phyloP scores from a whole-genome alignment of 495 filamentous ascomycete species.

The Parathielavia hyrcaniae region DNA sequence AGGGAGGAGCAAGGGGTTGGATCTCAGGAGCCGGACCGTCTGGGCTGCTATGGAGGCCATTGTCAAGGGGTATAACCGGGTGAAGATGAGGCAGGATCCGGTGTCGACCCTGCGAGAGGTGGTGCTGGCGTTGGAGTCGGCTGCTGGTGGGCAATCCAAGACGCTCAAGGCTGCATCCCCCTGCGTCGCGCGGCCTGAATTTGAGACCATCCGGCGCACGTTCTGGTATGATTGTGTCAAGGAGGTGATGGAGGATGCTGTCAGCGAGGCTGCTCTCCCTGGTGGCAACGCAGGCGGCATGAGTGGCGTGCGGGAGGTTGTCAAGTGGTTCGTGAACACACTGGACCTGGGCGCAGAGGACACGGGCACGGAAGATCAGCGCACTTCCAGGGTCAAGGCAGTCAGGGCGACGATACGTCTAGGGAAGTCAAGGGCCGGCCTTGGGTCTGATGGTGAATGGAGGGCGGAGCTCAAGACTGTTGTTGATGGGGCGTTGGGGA shows the following conservation, averaged over 20 bases:
- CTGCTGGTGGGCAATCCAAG: slow-evolving; percentile 12
- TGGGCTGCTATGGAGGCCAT: slow-evolving; percentile 40
- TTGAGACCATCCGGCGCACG: slow-evolving; percentile 27
- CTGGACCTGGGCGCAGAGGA: slow-evolving; percentile 35
- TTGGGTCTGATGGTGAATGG: slow-evolving; percentile 14
- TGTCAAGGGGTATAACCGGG: slow-evolving; percentile 40
- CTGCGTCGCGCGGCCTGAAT: slow-evolving; percentile 24
- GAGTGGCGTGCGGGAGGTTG: slow-evolving; percentile 16
- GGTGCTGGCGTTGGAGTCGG: slow-evolving; percentile 22
- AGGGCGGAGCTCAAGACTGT: slow-evolving; percentile 15
- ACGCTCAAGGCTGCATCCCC: slow-evolving; percentile 14
- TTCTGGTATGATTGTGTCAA: slow-evolving; percentile 34
- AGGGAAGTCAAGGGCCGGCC: slow-evolving; percentile 22
- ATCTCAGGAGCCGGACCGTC: slow-evolving; percentile 31
- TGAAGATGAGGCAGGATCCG: slow-evolving; percentile 31
- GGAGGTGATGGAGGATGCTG: slow-evolving; percentile 29
- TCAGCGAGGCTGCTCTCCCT: slow-evolving; percentile 12
- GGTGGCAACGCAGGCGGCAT: slow-evolving; percentile 20
- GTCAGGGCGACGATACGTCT: slow-evolving; percentile 30
- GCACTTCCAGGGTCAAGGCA: slow-evolving; percentile 36
- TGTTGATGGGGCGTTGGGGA: slow-evolving; percentile 28
- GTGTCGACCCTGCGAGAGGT: slow-evolving; percentile 31
- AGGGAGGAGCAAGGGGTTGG: slow-evolving; percentile 23
- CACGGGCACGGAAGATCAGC: slow-evolving; percentile 36
- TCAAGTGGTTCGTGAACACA: slow-evolving; percentile 36